Evolutionary conservation across 2,329 filamentous ascomycete species (phyloP), one percentile per base, ranked within the genome.

Genomic region (Trichoderma arundinaceum): DNA sequence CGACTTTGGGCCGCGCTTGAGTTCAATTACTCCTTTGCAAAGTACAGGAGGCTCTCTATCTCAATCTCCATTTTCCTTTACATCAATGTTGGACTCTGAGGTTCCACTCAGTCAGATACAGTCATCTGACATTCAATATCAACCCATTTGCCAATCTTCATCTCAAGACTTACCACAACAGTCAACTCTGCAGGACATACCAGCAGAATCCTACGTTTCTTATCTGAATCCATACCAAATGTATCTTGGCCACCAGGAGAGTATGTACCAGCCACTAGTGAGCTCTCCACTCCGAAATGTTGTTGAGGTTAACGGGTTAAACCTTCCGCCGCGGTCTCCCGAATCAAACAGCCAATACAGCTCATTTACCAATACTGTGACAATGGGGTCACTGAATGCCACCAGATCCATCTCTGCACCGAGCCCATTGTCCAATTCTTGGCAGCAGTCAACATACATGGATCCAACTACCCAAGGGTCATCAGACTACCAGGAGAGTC

Each of bases 221-320:
- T 68, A 69, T n/a, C 44, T 71, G 1, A 74, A 72, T 43, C 71
- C 73, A 2, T 72, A 76, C 33, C 70, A 71, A 8, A 61, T 70
- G 13, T 66, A 72, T 46, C 57, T 69, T 28, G 60, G 58, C 28
- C 69, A 64, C 49, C 65, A 65, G 7, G 63, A 44, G 12, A 62
- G 60, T 9, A 53, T 65, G 15, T 35, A 52, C 4, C 68, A 64
- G 19, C 74, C 74, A 9, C 70, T 66, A 1, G 66, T 75, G 8
- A 67, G 72, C 32, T 78, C 76, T 7, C 74, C 74, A 12, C 66
- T 77, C 1, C 70, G 63, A 51, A 66, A 70, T 32, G 69, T 66
- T 2, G 66, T 73, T 33, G 49, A 56, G n/a, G 62, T 66, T n/a
- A 41, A 41, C 6, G 41, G 22, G n/a, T n/a, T 41, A 39, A 39